Conservation (phyloP, 2,329 filamentous ascomycete species). For the Colletotrichum tropicicola region DNA sequence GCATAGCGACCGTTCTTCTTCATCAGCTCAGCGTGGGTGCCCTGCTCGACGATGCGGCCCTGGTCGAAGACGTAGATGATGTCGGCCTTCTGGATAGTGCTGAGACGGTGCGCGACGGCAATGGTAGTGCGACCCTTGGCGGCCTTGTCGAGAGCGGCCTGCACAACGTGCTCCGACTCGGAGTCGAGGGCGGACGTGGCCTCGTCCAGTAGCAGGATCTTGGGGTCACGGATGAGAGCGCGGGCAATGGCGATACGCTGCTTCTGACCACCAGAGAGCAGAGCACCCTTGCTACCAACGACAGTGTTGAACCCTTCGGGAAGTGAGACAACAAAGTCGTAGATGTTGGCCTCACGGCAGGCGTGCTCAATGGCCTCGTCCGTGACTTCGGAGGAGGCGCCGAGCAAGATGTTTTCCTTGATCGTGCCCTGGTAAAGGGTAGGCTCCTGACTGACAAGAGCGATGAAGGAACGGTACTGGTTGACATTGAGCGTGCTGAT, state of each 20-base stretch:
- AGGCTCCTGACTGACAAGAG: constrained; percentile 93
- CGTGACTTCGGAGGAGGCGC: constrained; percentile 71
- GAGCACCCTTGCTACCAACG: constrained; percentile 85
- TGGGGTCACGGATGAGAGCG: constrained; percentile 89
- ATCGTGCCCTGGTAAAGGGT: constrained; percentile 95
- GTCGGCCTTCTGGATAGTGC: constrained; percentile 94
- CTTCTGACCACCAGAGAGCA: constrained; percentile 92
- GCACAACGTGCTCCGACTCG: constrained; percentile 81
- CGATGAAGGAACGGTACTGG: constrained; percentile 83
- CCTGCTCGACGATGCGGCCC: constrained; percentile 85
- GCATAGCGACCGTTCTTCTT: constrained; percentile 76
- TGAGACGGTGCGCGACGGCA: constrained; percentile 90
- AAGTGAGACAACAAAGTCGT: constrained; percentile 87
- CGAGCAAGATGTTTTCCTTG: constrained; percentile 87
- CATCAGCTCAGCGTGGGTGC: constrained; percentile 80
- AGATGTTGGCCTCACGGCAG: constrained; percentile 91
- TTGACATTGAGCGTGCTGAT: constrained; percentile 85
- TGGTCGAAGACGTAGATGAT: constrained; percentile 97
- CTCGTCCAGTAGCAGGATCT: constrained; percentile 85
- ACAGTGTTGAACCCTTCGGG: constrained; percentile 87
- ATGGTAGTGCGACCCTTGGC: constrained; percentile 90
- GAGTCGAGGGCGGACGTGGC: constrained; percentile 81
- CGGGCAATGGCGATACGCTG: constrained; percentile 94
- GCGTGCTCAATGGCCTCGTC: constrained; percentile 80
- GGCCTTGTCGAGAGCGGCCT: constrained; percentile 82